Conservation (phyloP, 2,329 filamentous ascomycete species). For the Lasiodiplodia sp. region DNA sequence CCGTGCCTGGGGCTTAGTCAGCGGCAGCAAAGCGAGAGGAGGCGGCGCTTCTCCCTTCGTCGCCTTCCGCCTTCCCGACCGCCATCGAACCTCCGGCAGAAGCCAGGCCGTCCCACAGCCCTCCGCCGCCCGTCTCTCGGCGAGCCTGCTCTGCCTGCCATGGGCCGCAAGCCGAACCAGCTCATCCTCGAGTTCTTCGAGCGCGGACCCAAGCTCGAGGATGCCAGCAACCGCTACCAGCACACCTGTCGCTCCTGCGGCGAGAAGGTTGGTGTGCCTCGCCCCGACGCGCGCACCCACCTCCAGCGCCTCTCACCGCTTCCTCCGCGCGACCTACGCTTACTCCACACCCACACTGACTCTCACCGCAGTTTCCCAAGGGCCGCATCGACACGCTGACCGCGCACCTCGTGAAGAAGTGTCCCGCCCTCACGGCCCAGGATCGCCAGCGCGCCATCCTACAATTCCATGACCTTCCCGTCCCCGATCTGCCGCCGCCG, state of each 20-base stretch:
- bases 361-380: conserved; percentile 71
- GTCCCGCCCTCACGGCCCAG: conserved; percentile 75
- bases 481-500: conserved; percentile 62
- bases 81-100: background rate
- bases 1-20: conserved; percentile 4
- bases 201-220: conserved; percentile 83
- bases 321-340: conserved; percentile 26
- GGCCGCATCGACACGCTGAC: conserved; percentile 84
- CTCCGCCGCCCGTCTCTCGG: background rate
- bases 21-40: background rate
- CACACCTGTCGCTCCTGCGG: conserved; percentile 90
- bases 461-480: conserved; percentile 73
- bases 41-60: background rate
- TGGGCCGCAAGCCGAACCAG: conserved; percentile 85
- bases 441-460: conserved; percentile 79
- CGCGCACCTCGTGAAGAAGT: conserved; percentile 85
- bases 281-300: conserved; percentile 19
- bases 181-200: conserved; percentile 89
- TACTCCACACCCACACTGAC: conserved; percentile 29
- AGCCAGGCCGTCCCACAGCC: background rate
- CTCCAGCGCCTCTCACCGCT: conserved; percentile 24
- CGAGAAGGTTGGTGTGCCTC: conserved; percentile 62
- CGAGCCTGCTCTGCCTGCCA: conserved; percentile 44
- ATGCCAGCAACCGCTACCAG: conserved; percentile 90
- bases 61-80: conserved; percentile 4